These are phyloP conservation scores for Microcos paniculata DNA, from an alignment of 345 rosid species.

Conservation along the genomic window DNA sequence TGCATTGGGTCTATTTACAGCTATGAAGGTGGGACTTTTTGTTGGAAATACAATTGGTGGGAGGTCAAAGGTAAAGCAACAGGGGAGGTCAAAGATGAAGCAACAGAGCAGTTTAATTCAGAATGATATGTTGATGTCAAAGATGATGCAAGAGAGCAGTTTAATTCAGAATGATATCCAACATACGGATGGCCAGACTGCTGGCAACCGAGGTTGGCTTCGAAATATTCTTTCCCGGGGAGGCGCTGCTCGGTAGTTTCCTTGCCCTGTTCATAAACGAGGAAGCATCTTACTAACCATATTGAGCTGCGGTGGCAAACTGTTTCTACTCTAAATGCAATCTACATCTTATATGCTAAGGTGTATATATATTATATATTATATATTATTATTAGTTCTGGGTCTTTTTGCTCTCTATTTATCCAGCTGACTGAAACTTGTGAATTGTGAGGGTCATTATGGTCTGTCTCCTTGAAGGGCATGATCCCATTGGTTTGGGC, in stretches of 20 bases:
- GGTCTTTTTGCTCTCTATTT: not conserved
- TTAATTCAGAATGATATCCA: conserved; percentile 22
- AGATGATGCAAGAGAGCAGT: no score
- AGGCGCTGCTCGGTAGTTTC: conserved; percentile 25
- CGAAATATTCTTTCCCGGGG: conserved; percentile 46
- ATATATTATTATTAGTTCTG: no score
- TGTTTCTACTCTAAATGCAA: not conserved
- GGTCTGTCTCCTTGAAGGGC: not conserved
- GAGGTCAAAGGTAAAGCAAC: conserved; percentile 43
- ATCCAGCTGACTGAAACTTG: not conserved
- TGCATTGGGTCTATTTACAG: conserved; percentile 65
- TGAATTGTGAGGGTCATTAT: not conserved
- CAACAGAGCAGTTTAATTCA: conserved; percentile 19
- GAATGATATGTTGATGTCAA: no score
- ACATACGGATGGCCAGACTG: conserved; percentile 23
- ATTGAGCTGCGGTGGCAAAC: conserved; percentile 1
- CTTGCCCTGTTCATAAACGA: not conserved
- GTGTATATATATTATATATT: no score
- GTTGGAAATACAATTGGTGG: conserved; percentile 53
- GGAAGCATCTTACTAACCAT: not conserved
- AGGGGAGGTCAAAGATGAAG: conserved; percentile 26
- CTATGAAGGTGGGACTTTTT: conserved; percentile 57
- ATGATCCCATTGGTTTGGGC: no score
- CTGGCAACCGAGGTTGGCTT: conserved; percentile 44
- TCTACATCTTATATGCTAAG: not conserved